phyloP scores from a whole-genome alignment of 768 basidiomycete species.

The Harrya chromipes region DNA sequence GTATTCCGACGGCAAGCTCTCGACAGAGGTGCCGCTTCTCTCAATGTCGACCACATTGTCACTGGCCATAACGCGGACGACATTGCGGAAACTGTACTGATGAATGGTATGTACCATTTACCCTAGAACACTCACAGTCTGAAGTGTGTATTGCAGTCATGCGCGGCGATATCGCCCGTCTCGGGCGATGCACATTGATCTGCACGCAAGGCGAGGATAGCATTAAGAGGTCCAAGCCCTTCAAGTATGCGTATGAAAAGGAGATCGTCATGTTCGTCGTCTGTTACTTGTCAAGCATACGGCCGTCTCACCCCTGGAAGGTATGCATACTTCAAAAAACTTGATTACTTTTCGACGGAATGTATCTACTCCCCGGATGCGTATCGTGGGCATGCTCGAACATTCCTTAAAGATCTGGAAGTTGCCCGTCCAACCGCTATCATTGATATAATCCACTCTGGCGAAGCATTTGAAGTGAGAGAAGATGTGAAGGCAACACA shows the following conservation, averaged over 20 bases:
- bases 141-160: conserved; percentile 60
- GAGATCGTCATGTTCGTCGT: conserved; percentile 91
- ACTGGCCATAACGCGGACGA: conserved; percentile 99
- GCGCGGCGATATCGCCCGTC: conserved; percentile 93
- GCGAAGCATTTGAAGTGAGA: conserved; percentile 85
- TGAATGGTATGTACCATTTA: conserved; percentile 77
- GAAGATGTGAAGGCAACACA: conserved; percentile 83
- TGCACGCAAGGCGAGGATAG: conserved; percentile 96
- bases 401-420: conserved; percentile 94
- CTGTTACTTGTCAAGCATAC: not conserved
- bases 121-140: not conserved
- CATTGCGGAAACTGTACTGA: conserved; percentile 96
- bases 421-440: conserved; percentile 92
- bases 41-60: conserved; percentile 94
- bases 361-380: conserved; percentile 99
- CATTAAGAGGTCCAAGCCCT: conserved; percentile 97
- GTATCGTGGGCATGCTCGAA: conserved; percentile 93
- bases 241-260: conserved; percentile 99
- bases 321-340: conserved; percentile 99
- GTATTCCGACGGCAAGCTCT: conserved; percentile 96
- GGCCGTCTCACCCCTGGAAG: conserved; percentile 38
- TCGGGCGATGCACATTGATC: conserved; percentile 91
- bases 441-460: conserved; percentile 96
- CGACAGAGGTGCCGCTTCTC: conserved; percentile 86
- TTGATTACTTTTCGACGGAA: conserved; percentile 98